phyloP scores from a whole-genome alignment of 306 rosid species.

The Corylus americana region DNA sequence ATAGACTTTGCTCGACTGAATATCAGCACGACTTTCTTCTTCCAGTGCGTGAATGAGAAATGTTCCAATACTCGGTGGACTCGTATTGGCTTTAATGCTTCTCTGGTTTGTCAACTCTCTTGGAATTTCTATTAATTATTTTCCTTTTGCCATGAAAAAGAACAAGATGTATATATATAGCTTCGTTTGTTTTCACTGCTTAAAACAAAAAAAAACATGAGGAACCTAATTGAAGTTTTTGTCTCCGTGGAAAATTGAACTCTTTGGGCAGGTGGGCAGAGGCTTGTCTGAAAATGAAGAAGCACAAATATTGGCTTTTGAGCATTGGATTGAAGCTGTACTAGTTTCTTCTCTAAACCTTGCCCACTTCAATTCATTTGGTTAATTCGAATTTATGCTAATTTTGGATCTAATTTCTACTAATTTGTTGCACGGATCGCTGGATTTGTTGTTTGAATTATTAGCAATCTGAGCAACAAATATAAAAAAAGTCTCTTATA shows the following conservation, averaged over 20 bases:
- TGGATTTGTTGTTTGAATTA: no score
- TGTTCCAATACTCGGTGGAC: slow-evolving; percentile 64
- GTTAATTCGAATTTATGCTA: neutral
- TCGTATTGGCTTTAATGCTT: slow-evolving; percentile 74
- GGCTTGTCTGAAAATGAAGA: slow-evolving; percentile 77
- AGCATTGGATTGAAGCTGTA: slow-evolving; percentile 99
- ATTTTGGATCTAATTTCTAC: neutral
- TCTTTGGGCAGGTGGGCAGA: slow-evolving; percentile 72
- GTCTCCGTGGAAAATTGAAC: neutral
- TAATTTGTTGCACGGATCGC: no score
- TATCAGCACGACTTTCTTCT: slow-evolving; percentile 84
- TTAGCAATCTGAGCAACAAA: no score
- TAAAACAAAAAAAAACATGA: neutral
- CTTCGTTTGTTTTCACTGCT: neutral
- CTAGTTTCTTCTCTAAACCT: slow-evolving; percentile 3
- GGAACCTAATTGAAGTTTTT: neutral
- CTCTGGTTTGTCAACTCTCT: slow-evolving; percentile 47
- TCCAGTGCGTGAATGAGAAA: slow-evolving; percentile 53
- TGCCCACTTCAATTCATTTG: neutral
- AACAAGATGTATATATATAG: no score
- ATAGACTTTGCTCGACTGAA: slow-evolving; percentile 66
- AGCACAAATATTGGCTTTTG: slow-evolving; percentile 92
- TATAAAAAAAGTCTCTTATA: no score
- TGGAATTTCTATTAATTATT: neutral
- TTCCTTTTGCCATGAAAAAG: neutral